Evolutionary conservation across 2,329 filamentous ascomycete species (phyloP).

Genomic region (Alternaria rosae): DNA sequence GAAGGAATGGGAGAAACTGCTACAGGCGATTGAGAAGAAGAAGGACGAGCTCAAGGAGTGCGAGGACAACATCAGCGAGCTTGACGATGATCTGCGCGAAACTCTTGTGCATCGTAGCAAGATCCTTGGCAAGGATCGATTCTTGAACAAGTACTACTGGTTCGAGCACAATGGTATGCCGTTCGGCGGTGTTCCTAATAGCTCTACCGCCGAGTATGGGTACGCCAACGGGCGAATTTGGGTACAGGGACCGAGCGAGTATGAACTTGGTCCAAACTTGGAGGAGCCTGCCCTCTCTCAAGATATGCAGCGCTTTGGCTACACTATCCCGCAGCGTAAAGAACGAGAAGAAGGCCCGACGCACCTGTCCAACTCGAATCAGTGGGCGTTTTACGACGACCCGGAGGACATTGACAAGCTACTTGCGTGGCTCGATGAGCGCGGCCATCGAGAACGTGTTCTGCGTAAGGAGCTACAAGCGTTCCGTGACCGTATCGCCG

Average conservation of each 20-base stretch:
- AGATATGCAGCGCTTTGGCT: constrained; percentile 78
- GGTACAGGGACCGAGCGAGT: constrained; percentile 92
- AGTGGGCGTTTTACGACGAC: constrained; percentile 94
- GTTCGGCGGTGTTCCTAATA: constrained; percentile 83
- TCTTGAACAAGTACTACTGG: constrained; percentile 99
- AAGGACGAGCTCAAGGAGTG: constrained; percentile 80
- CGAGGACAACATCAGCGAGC: constrained; percentile 82
- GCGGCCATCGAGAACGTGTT: constrained; percentile 85
- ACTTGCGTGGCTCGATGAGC: constrained; percentile 86
- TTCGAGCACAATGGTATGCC: constrained; percentile 99
- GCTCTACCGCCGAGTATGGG: constrained; percentile 83
- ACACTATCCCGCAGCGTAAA: constrained; percentile 87
- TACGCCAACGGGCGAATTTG: constrained; percentile 96
- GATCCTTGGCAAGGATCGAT: constrained; percentile 90
- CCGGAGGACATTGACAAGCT: constrained; percentile 78
- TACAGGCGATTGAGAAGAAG: constrained; percentile 89
- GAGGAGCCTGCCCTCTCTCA: constrained; percentile 72
- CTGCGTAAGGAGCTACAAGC: constrained; percentile 83
- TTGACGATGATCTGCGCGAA: constrained; percentile 92
- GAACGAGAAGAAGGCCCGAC: constrained; percentile 83
- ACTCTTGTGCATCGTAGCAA: constrained; percentile 91
- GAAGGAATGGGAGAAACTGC: constrained; percentile 85
- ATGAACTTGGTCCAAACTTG: constrained; percentile 68
- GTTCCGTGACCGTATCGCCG: constrained; percentile 77
- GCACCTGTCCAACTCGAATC: constrained; percentile 74